Percentiles rank a stretch among this genome's conserved stretches.
Evolutionary conservation across 768 basidiomycete genomes (phyloP).

Genomic region (Fibroporia radiculosa): DNA sequence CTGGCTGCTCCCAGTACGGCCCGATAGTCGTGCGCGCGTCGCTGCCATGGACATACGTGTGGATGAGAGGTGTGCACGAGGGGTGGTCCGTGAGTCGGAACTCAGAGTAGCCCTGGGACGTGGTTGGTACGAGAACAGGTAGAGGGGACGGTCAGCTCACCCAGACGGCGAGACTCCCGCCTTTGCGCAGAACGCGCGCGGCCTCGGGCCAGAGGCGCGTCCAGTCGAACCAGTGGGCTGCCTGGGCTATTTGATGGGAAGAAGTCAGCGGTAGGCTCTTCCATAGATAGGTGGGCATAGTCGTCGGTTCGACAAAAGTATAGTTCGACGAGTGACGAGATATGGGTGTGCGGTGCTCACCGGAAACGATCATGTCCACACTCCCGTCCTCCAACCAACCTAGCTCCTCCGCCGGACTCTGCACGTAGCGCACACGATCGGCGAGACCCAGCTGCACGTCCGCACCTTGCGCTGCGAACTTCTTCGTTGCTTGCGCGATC

Average conservation of each 20-base stretch:
- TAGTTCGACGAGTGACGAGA: no score
- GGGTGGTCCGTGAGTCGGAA: conserved; percentile 61
- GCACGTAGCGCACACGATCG: conserved; percentile 26
- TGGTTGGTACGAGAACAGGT: neutral
- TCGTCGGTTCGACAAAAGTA: no score
- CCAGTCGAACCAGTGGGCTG: conserved; percentile 81
- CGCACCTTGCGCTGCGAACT: conserved; percentile 3
- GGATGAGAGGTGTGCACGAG: conserved; percentile 47
- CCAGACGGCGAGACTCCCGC: conserved; percentile 70
- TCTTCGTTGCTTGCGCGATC: conserved; percentile 39
- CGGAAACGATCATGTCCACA: conserved; percentile 63
- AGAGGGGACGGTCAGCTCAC: conserved; percentile 41
- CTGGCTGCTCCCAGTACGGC: conserved; percentile 75
- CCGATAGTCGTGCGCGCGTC: conserved; percentile 52
- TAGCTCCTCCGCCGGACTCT: conserved; percentile 49
- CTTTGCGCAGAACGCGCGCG: conserved; percentile 46
- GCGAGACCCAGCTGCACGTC: neutral
- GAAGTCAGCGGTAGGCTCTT: no score
- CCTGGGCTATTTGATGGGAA: conserved; percentile 62
- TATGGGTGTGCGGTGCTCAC: conserved; percentile 27
- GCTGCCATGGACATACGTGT: conserved; percentile 52
- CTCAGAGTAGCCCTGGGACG: conserved; percentile 45
- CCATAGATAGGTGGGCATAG: no score
- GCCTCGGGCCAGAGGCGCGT: conserved; percentile 62
- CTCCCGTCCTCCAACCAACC: conserved; percentile 37